phyloP scores from a whole-genome alignment of 2,329 filamentous ascomycete species.

The Cercospora sp. region DNA sequence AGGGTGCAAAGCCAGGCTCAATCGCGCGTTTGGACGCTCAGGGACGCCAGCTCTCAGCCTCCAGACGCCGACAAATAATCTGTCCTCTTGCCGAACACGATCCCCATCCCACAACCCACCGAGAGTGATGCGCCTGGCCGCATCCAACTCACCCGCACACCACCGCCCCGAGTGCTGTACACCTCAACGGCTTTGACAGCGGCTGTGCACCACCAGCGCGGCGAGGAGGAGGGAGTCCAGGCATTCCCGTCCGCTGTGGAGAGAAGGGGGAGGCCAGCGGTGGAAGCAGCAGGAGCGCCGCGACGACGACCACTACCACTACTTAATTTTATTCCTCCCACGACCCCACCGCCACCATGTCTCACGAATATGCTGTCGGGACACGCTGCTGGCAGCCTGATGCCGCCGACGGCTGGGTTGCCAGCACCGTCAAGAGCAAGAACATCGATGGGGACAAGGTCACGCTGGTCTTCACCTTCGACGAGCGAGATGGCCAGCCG shows the following conservation, averaged over 20 bases:
- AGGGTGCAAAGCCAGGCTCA: neutral
- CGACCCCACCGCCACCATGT: conserved; percentile 58
- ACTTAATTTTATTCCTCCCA: neutral
- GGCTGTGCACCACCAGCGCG: conserved; percentile 7
- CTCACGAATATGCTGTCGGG: conserved; percentile 86
- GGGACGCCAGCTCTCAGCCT: neutral
- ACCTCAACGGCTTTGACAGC: neutral
- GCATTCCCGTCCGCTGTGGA: neutral
- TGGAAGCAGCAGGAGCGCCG: neutral
- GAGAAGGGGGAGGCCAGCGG: conserved; percentile 14
- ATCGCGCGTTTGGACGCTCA: neutral
- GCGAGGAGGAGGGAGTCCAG: neutral
- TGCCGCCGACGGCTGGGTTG: conserved; percentile 92
- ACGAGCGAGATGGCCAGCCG: conserved; percentile 53
- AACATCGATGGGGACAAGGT: conserved; percentile 81
- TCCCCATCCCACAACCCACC: neutral
- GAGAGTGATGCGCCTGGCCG: conserved; percentile 12
- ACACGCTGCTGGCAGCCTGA: conserved; percentile 99
- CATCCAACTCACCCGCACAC: neutral
- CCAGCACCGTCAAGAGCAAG: conserved; percentile 90
- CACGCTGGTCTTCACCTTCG: conserved; percentile 80
- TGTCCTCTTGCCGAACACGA: neutral
- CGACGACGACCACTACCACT: neutral
- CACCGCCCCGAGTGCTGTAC: neutral
- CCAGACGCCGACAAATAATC: conserved; percentile 3